Base-by-base conservation (phyloP, 495 filamentous ascomycete genomes). In the Daldinia decipiens region DNA sequence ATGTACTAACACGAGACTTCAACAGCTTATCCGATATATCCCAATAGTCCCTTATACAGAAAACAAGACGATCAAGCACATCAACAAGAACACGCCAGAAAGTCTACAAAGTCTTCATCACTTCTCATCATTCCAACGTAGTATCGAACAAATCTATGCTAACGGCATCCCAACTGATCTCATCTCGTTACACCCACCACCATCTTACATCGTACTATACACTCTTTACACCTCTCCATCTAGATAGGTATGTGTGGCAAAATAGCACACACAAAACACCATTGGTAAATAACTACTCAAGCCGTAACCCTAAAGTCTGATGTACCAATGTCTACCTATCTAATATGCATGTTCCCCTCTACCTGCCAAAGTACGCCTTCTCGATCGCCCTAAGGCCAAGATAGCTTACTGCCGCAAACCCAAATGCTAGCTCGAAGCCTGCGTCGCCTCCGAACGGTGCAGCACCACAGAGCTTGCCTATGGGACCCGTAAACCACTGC, bases 401-500 rank as follows among this genome's bases (percentile, higher is more conserved):
- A 75, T 87, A 91, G 24, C 74, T 77, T 13, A 82, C 36, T 0
- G 79, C 75, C 19, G 83, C 68, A 61, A 90, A 91, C 9, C 71
- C 76, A 75, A 90, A 89, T 0, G 83, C 92, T 29, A 94, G 67
- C 81, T 92, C 89, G 76, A 94, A 93, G 0, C 91, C 92, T 1
- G 94, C 77, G 82, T 95, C 93, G 36, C 90, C 92, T 32, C 90
- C 90, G 69, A 73, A 86, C 2, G 77, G 79, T 2, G 80, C 77
- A 45, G 72, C 79, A 24, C 91, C 91, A 52, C 87, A 89, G 31
- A 88, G 79, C 59, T 82, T 81, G 2, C 89, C 90, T 61, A 96
- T 89, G 0, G 91, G 91, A 0, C 93, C 92, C 2, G 85, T 86
- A 70, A 80, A 94, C 91, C 92, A 94, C 0, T 82, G 75, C 78